Base-by-base conservation (phyloP, 1,284 basidiomycete genomes). In the Ustilago cynodontis region DNA sequence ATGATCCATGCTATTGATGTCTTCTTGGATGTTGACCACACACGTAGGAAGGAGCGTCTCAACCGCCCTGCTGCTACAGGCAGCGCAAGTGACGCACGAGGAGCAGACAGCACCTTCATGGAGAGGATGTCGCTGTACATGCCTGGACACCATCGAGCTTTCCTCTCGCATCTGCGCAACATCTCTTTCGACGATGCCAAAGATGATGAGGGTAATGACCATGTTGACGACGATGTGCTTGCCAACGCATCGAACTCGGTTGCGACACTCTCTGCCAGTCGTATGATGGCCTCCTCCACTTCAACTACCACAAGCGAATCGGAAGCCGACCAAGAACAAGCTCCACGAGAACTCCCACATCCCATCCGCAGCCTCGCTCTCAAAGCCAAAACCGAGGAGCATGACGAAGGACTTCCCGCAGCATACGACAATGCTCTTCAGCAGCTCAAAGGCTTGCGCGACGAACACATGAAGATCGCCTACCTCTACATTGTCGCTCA, bases 1-100 rank as follows among this genome's bases (percentile, higher is more conserved):
- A 88, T 97, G 58, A 91, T 97, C 50, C 94, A 98, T 82, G 91
- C 93, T 0, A 88, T 98, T 52, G 95, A 97, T 85, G 89, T 93
- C 52, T 97, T 97, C 87, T 88, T 98, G 14, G 94, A 94, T 28
- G 89, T 96, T 39, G 92, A 94, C 81, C 91, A 92, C 82, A 75
- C 88, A 2, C 68, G 72, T 2, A 52, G 59, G 39, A 82, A 81
- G 73, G 59, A 64, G 43, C 58, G 75, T 14, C 54, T 59, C 37
- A 60, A 59, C 18, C 72, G 73, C 22, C 65, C 69, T 11, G 37
- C 65, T 22, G 62, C 59, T 10, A 50, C 55, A 16, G 28, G 49
- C 7, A 28, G 29, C 1, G 62, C 41, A 10, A 65, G 60, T 13
- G 67, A 72, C 28, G 59, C 55, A 9, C 45, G 65, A 13, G 71